These are phyloP conservation scores for Epichloe hybrida DNA, from an alignment of 2,329 filamentous ascomycete species.

Conservation along the genomic window DNA sequence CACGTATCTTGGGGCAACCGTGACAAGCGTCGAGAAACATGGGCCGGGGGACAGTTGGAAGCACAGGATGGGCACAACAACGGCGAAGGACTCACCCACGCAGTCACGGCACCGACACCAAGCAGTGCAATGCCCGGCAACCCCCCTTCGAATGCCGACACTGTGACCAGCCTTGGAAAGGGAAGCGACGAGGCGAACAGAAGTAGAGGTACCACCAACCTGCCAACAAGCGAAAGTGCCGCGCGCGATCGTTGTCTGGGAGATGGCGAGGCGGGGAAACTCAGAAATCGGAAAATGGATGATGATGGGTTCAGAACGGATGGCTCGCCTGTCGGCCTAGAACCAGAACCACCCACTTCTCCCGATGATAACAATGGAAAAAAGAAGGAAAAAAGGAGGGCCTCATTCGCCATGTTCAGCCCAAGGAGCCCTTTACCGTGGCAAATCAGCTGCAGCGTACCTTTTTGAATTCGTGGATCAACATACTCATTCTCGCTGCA, in stretches of 20 bases:
- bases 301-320: slow-evolving; percentile 8
- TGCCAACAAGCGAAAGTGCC: slow-evolving; percentile 9
- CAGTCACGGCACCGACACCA: slow-evolving; percentile 20
- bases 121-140: slow-evolving; percentile 10
- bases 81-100: slow-evolving; percentile 22
- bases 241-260: slow-evolving; percentile 10
- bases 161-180: slow-evolving; percentile 10
- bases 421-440: slow-evolving; percentile 43
- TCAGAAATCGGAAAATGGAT: slow-evolving; percentile 22
- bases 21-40: slow-evolving; percentile 19
- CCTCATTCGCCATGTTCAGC: slow-evolving; percentile 32
- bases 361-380: slow-evolving; percentile 12
- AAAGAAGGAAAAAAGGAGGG: slow-evolving; percentile 22
- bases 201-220: slow-evolving; percentile 7
- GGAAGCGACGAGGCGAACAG: slow-evolving; percentile 11
- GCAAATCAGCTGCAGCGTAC: slow-evolving; percentile 59
- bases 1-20: slow-evolving; percentile 24
- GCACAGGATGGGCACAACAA: slow-evolving; percentile 13
- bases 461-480: slow-evolving; percentile 74
- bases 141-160: slow-evolving; percentile 13
- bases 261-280: slow-evolving; percentile 10
- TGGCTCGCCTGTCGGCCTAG: neutral
- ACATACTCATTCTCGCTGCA: slow-evolving; percentile 63
- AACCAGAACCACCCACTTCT: slow-evolving; percentile 8
- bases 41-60: slow-evolving; percentile 21